phyloP scores from a whole-genome alignment of 2,329 filamentous ascomycete genomes.

The Diatrype stigma region DNA sequence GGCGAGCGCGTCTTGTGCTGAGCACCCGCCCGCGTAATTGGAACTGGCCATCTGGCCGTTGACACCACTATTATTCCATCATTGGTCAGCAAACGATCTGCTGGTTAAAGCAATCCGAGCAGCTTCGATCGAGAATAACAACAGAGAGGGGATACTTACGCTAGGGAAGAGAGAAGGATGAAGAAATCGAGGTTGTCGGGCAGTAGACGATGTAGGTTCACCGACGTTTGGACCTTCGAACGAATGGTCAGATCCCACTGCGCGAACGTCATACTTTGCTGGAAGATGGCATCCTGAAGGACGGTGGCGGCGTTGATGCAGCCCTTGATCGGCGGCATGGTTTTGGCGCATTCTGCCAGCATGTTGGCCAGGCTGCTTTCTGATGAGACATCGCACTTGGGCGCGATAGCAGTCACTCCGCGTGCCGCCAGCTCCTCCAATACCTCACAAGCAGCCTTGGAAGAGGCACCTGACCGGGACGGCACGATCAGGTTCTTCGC shows the following conservation, averaged over 20 bases:
- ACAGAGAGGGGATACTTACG: background rate
- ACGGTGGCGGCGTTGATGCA: constrained; percentile 42
- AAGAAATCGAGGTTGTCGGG: constrained; percentile 22
- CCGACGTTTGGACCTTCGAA: constrained; percentile 19
- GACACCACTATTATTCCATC: constrained; percentile 11
- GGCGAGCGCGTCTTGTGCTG: constrained; percentile 22
- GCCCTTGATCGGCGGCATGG: constrained; percentile 33
- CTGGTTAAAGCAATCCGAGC: too few relatives aligned
- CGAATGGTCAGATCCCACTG: constrained; percentile 21
- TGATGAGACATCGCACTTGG: constrained; percentile 20
- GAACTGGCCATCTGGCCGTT: constrained; percentile 19
- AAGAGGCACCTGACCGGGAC: constrained; percentile 18
- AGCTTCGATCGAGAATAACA: background rate
- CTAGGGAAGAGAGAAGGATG: constrained; percentile 23
- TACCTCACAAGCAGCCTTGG: constrained; percentile 11
- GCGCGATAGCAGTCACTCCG: constrained; percentile 13
- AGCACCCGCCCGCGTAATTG: constrained; percentile 23
- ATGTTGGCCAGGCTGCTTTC: constrained; percentile 5
- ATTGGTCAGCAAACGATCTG: background rate
- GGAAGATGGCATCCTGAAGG: constrained; percentile 24
- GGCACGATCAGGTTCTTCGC: constrained; percentile 20
- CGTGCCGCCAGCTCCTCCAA: constrained; percentile 10
- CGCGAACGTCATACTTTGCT: constrained; percentile 21
- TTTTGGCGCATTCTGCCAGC: constrained; percentile 10
- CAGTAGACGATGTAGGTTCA: constrained; percentile 18